phyloP scores from a whole-genome alignment of 2,329 filamentous ascomycete species.

The Trichoderma pleuroti region DNA sequence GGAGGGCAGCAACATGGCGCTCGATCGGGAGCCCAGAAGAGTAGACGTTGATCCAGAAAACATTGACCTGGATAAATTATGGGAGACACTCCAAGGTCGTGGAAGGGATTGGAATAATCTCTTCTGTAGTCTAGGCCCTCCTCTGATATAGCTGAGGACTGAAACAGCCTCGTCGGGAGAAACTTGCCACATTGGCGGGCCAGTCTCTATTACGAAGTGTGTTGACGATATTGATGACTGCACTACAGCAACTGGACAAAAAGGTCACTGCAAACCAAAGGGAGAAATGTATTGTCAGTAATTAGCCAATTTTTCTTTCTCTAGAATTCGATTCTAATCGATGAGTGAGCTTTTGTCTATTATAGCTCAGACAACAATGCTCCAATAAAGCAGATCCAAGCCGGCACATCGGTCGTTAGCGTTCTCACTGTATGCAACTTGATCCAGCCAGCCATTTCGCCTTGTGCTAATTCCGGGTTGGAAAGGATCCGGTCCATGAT shows the following conservation, averaged over 20 bases:
- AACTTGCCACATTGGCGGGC: not conserved
- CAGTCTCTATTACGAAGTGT: not conserved
- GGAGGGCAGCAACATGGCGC: not conserved
- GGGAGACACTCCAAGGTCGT: conserved; percentile 26
- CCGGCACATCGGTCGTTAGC: conserved; percentile 16
- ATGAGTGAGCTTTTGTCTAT: not conserved
- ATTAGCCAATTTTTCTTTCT: not conserved
- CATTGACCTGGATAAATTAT: conserved; percentile 27
- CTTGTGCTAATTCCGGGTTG: conserved; percentile 15
- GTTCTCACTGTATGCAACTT: conserved; percentile 10
- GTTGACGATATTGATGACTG: not conserved
- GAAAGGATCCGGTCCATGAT: conserved; percentile 10
- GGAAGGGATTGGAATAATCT: conserved; percentile 33
- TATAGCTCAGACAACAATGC: conserved; percentile 4
- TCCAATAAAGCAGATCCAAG: conserved; percentile 15
- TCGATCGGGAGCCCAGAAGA: conserved; percentile 21
- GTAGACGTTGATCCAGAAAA: conserved; percentile 18
- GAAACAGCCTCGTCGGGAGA: not conserved
- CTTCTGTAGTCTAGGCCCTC: conserved; percentile 34
- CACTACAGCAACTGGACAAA: not conserved
- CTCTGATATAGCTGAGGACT: conserved; percentile 28
- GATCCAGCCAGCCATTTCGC: conserved; percentile 17
- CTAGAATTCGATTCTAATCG: not conserved
- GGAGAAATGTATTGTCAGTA: not conserved
- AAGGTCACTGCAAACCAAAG: not conserved